Conservation (phyloP, 1,284 basidiomycete species). For the Cryptococcus amylolentus region DNA sequence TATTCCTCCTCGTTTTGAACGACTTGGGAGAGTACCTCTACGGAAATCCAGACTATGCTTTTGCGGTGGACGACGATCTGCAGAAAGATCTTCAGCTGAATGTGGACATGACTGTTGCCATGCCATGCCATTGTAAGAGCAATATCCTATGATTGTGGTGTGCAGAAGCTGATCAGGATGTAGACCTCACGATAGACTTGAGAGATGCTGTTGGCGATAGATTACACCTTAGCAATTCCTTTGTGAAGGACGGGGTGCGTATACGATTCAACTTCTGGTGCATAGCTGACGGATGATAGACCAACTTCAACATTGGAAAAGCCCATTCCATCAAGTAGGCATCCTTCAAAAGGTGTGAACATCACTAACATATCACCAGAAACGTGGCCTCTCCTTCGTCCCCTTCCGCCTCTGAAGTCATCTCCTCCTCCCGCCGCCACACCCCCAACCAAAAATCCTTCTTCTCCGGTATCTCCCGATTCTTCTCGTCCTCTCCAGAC, state of each 20-base stretch:
- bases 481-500: conserved; percentile 33
- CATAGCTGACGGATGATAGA: conserved; percentile 51
- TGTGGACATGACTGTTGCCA: conserved; percentile 83
- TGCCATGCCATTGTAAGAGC: conserved; percentile 82
- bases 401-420: conserved; percentile 41
- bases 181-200: conserved; percentile 81
- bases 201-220: conserved; percentile 90
- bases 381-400: conserved; percentile 8
- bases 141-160: neutral
- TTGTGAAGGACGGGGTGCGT: conserved; percentile 79
- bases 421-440: conserved; percentile 32
- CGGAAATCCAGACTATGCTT: conserved; percentile 83
- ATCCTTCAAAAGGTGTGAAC: neutral
- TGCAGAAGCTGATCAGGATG: neutral
- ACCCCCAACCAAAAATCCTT: conserved; percentile 41
- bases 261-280: neutral
- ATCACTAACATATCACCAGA: conserved; percentile 5
- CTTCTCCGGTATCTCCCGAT: conserved; percentile 38
- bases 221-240: conserved; percentile 74
- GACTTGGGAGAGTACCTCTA: conserved; percentile 87
- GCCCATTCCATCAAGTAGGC: conserved; percentile 67
- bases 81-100: conserved; percentile 72
- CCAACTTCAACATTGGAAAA: conserved; percentile 76
- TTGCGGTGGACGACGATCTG: conserved; percentile 68
- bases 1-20: conserved; percentile 57